Percentiles rank a stretch among this genome's conserved stretches.
These are phyloP conservation scores for Ambrosiella cleistominuta DNA, from an alignment of 2,329 filamentous ascomycete genomes.

Conservation along the genomic window DNA sequence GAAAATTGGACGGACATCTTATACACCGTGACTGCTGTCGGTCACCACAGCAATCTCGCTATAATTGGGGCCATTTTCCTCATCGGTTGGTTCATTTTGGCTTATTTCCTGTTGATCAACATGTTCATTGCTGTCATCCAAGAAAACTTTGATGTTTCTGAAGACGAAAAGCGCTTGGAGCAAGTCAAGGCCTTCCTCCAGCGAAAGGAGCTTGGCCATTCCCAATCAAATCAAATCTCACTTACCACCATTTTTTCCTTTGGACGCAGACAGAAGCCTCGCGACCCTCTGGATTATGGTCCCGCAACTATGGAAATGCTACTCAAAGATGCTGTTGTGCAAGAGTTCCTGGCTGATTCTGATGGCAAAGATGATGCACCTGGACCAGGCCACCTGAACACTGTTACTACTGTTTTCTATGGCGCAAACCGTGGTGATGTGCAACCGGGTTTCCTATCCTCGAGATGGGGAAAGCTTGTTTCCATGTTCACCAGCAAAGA, in stretches of 20 bases:
- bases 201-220: constrained; percentile 64
- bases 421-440: constrained; percentile 23
- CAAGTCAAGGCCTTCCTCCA: constrained; percentile 92
- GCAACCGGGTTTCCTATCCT: constrained; percentile 41
- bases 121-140: constrained; percentile 99
- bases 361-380: constrained; percentile 20
- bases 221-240: constrained; percentile 51
- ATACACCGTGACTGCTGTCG: constrained; percentile 61
- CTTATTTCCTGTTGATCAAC: constrained; percentile 91
- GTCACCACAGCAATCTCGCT: constrained; percentile 48
- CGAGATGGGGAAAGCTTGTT: constrained; percentile 42
- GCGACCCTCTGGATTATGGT: constrained; percentile 81
- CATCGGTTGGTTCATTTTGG: constrained; percentile 87
- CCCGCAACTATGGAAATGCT: constrained; percentile 90
- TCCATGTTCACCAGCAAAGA: constrained; percentile 46
- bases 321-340: constrained; percentile 85
- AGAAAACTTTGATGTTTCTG: constrained; percentile 96
- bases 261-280: constrained; percentile 36
- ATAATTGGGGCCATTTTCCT: constrained; percentile 89
- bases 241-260: constrained; percentile 53
- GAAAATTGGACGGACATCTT: constrained; percentile 89
- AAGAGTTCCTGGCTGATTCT: constrained; percentile 77
- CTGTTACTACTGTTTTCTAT: constrained; percentile 16
- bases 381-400: constrained; percentile 18
- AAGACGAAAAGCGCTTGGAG: constrained; percentile 92